Evolutionary conservation across 106 monocot species (phyloP), one percentile per base, ranked within the genome.

Genomic region (Allium fistulosum): DNA sequence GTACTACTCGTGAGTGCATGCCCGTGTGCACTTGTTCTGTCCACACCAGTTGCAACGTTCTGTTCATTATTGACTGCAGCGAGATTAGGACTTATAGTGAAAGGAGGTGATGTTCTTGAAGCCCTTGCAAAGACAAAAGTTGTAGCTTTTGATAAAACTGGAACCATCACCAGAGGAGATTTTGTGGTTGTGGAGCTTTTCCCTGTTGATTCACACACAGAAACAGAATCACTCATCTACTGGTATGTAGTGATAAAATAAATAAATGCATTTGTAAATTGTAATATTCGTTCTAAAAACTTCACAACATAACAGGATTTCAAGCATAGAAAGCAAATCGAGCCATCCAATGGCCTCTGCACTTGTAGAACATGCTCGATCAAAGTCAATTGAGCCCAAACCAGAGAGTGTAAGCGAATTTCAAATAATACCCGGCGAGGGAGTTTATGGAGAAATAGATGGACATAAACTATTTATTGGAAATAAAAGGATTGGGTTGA

Each of bases 21-120:
- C 69, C 97, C 97, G 48, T 99, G 97, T 53, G 92, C 93, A 4
- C 80, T 99, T 58, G 97, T 99, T 45, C 78, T 99, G 46, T 99
- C 97, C 7, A 99, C 97, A 13, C 97, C 97, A 0, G 75, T 99
- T n/a, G 97, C 93, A 11, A 93, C 93, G 53, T 99, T 99, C 69
- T 99, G 97, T 48, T 82, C 90, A 0, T 80, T 99, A 1, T 68
- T 82, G 14, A 85, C 48, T 46, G 97, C 97, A 11, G 87, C 97
- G 10, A 92, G 61, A 68, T 74, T 15, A 6, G 97, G 97, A 7
- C 80, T 99, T 61, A 79, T 93, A 9, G 69, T 99, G 57, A 99
- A 99, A 83, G 97, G 97, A 61, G 97, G 92, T 7, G 93, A 93
- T 71, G 81, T 83, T 50, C 90, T 99, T 28, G 97, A 99, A 85